Conservation (phyloP, 495 filamentous ascomycete genomes). For the Zalerion maritima region DNA sequence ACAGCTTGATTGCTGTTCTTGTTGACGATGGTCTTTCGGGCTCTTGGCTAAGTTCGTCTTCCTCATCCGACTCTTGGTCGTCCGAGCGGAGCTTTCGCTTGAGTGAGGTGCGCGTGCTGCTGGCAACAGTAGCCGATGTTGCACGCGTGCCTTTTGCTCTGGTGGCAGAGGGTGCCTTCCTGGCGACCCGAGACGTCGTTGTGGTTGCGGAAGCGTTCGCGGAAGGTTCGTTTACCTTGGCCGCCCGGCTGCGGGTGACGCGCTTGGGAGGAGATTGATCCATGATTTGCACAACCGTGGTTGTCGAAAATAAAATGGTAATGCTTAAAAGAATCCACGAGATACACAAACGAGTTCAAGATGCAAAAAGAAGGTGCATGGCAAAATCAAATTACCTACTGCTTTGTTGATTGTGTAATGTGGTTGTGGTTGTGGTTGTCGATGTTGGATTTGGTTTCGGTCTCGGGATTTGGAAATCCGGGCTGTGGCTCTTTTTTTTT, state of each 20-base stretch:
- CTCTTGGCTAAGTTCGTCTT: conserved; percentile 14
- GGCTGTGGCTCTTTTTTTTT: too few relatives aligned
- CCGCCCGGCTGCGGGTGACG: conserved; percentile 43
- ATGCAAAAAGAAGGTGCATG: too few relatives aligned
- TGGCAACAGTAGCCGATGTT: conserved; percentile 9
- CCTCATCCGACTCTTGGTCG: conserved; percentile 26
- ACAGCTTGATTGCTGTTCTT: conserved; percentile 22
- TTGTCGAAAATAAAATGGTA: too few relatives aligned
- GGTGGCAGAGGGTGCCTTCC: conserved; percentile 19
- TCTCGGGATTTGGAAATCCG: too few relatives aligned
- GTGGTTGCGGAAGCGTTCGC: conserved; percentile 21
- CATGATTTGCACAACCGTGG: conserved; percentile 11
- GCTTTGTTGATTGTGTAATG: too few relatives aligned
- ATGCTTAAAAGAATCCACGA: too few relatives aligned
- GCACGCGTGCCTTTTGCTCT: conserved; percentile 24
- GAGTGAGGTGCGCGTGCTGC: conserved; percentile 10
- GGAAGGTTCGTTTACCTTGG: conserved; percentile 28
- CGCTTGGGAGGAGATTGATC: conserved; percentile 41
- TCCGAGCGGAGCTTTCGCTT: conserved; percentile 35
- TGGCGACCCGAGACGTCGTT: conserved; percentile 14
- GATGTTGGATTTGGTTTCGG: too few relatives aligned
- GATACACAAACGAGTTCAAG: too few relatives aligned
- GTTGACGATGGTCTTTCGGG: conserved; percentile 12
- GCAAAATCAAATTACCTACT: too few relatives aligned
- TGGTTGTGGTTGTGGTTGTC: too few relatives aligned